Evolutionary conservation across 2,329 filamentous ascomycete genomes (phyloP).

Genomic region (Tolypocladium capitatum): DNA sequence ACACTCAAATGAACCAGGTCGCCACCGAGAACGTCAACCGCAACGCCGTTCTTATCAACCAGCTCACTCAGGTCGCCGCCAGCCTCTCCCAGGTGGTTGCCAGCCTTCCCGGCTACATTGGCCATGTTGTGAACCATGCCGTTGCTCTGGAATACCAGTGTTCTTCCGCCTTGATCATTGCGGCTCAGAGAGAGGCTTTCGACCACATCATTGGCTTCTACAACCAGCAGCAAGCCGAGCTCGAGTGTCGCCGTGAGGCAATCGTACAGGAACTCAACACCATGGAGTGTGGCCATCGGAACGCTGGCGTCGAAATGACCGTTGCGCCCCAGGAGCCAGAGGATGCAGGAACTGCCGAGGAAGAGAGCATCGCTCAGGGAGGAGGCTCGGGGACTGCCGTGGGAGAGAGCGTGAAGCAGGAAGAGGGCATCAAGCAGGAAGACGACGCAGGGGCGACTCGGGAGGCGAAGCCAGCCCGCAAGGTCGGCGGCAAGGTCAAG

Average conservation of each 20-base stretch:
- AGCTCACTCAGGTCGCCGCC: neutral
- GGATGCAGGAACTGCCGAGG: neutral
- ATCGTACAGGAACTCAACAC: neutral
- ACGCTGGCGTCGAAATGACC: neutral
- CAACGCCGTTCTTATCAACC: neutral
- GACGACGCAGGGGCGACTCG: neutral
- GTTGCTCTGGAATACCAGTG: constrained; percentile 5
- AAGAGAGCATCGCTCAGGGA: neutral
- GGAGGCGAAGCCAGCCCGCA: neutral
- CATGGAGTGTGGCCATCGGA: neutral
- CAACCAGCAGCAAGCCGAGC: constrained; percentile 9
- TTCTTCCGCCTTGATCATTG: neutral
- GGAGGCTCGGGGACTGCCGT: neutral
- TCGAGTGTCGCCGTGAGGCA: neutral
- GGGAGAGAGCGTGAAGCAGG: neutral
- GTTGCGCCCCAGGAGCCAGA: neutral
- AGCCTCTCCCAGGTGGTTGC: neutral
- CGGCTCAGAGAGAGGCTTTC: neutral
- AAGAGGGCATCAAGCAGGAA: neutral
- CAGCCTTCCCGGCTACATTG: constrained; percentile 5
- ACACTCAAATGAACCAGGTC: neutral
- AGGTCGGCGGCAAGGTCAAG: neutral
- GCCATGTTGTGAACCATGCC: constrained; percentile 11
- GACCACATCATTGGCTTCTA: neutral
- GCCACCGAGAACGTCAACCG: constrained; percentile 10